phyloP scores from a whole-genome alignment of 768 basidiomycete species.

The Leccinum rimulosum region DNA sequence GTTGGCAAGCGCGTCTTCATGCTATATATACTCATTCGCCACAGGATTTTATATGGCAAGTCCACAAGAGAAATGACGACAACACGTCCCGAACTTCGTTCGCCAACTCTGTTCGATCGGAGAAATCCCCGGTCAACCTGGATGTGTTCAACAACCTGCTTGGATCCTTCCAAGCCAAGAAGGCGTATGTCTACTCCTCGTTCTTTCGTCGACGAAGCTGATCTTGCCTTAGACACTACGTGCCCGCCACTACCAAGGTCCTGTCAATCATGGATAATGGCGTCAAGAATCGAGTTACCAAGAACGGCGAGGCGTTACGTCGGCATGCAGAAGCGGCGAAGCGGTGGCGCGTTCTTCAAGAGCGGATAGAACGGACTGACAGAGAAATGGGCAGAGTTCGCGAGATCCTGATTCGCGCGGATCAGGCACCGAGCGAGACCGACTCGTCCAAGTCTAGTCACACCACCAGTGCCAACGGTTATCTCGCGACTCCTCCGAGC shows the following conservation, averaged over 20 bases:
- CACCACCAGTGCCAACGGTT: constrained; percentile 48
- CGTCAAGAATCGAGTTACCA: constrained; percentile 88
- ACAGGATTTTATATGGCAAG: constrained; percentile 86
- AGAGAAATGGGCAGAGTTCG: constrained; percentile 75
- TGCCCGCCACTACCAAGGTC: constrained; percentile 91
- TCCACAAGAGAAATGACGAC: constrained; percentile 59
- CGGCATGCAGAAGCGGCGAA: constrained; percentile 87
- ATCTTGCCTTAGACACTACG: constrained; percentile 69
- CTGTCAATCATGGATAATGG: constrained; percentile 93
- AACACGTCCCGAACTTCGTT: constrained; percentile 40
- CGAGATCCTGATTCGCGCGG: constrained; percentile 49
- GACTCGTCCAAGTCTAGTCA: constrained; percentile 66
- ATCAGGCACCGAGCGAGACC: constrained; percentile 60
- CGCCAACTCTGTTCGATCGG: constrained; percentile 44
- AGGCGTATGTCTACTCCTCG: constrained; percentile 55
- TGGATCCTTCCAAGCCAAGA: constrained; percentile 84
- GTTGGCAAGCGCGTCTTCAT: constrained; percentile 20
- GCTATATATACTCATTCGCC: constrained; percentile 4
- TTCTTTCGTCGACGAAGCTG: constrained; percentile 10
- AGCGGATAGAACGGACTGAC: constrained; percentile 79
- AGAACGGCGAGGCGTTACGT: constrained; percentile 93
- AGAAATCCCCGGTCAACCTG: constrained; percentile 51
- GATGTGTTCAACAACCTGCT: constrained; percentile 66
- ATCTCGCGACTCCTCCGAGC: constrained; percentile 63
- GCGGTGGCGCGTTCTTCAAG: constrained; percentile 77